Percentiles rank a stretch among this genome's conserved stretches.
phyloP scores from a whole-genome alignment of 2,329 filamentous ascomycete species.

The Phoma sp. region DNA sequence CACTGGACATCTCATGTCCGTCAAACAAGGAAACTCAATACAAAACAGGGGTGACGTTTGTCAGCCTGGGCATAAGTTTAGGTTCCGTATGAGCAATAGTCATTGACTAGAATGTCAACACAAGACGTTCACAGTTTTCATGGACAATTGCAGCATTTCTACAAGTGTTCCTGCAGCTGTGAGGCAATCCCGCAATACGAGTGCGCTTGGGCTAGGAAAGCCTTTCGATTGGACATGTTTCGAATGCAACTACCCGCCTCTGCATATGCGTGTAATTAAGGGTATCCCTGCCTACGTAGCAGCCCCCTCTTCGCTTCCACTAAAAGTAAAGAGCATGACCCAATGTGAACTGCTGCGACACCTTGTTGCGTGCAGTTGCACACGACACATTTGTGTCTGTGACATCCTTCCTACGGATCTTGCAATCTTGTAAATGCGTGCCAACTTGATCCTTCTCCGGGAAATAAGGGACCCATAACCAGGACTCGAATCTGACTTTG shows the following conservation, averaged over 20 bases:
- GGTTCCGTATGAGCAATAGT: not conserved
- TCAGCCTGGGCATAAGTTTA: not conserved
- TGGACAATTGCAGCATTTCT: slow-evolving; percentile 29
- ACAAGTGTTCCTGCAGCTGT: slow-evolving; percentile 47
- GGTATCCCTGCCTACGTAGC: slow-evolving; percentile 30
- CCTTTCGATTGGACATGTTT: slow-evolving; percentile 36
- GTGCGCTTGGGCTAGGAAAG: slow-evolving; percentile 23
- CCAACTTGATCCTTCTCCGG: not conserved
- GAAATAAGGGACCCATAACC: not conserved
- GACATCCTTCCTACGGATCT: slow-evolving; percentile 5
- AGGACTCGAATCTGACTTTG: slow-evolving; percentile 9
- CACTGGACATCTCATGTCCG: slow-evolving; percentile 39
- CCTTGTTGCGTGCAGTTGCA: slow-evolving; percentile 28
- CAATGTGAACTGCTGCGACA: slow-evolving; percentile 25
- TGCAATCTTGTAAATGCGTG: not conserved
- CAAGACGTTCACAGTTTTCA: not conserved
- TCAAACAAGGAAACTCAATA: slow-evolving; percentile 38
- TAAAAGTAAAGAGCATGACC: slow-evolving; percentile 28
- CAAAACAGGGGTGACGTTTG: slow-evolving; percentile 29
- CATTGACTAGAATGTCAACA: not conserved
- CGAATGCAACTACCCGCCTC: slow-evolving; percentile 43
- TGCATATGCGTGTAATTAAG: slow-evolving; percentile 49
- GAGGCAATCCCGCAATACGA: slow-evolving; percentile 43
- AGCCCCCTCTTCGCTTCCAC: slow-evolving; percentile 21
- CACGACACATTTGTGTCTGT: slow-evolving; percentile 22